These are phyloP conservation scores for Naegleria fowleri DNA, from an alignment of 208 protist species.

Conservation along the genomic window DNA sequence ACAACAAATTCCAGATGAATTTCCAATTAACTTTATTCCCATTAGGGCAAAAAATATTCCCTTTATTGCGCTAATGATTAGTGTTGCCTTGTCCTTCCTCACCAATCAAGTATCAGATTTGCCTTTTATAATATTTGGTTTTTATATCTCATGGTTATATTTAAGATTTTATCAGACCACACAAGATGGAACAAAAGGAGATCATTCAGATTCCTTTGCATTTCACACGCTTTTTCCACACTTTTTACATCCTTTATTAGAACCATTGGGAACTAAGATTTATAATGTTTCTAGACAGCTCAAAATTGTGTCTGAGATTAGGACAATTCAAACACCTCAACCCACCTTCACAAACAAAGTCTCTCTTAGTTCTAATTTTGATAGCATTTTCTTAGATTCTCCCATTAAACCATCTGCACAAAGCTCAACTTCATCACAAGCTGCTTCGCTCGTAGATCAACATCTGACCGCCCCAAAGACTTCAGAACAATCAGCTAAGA, in stretches of 20 bases:
- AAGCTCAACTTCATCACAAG: neutral
- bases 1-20: constrained; percentile 22
- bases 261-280: neutral
- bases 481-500: neutral
- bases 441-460: neutral
- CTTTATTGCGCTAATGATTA: neutral
- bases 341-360: neutral
- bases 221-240: neutral
- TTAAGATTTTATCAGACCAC: neutral
- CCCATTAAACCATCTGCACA: neutral
- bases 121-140: neutral
- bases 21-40: neutral
- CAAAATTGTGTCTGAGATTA: neutral
- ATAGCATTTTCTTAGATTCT: neutral
- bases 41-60: neutral
- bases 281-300: neutral
- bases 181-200: neutral
- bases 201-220: constrained; percentile 10
- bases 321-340: neutral
- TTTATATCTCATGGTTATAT: neutral
- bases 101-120: neutral
- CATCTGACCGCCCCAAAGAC: neutral
- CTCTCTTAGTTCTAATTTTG: neutral
- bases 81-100: neutral
- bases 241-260: neutral